Base-by-base conservation (phyloP, 2,329 filamentous ascomycete genomes). In the Calonectria crousiana region DNA sequence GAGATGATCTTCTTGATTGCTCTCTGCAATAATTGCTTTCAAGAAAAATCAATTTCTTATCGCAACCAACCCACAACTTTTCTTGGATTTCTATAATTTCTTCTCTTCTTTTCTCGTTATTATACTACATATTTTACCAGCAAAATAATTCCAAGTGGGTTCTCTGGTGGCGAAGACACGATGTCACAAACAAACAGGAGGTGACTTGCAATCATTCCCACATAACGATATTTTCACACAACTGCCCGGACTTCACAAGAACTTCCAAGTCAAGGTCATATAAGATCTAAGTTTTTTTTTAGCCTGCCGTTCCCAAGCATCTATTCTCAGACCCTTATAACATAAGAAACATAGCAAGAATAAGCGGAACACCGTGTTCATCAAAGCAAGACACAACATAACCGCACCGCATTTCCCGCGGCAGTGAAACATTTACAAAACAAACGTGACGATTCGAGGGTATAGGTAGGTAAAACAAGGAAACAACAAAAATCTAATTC, bases 401-500 rank as follows among this genome's bases (percentile, higher is more conserved):
- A 65, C 49, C 70, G 47, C 52, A 47, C 52, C 38, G 18, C 58
- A 62, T 38, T 32, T 53, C 49, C 60, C 52, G 71, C 56, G 51
- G 44, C 67, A 30, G 53, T 51, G n/a, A 69, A 41, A 52, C 67
- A 73, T 74, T 69, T 75, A 77, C 36, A 71, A 23, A 41, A 36
- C n/a, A 67, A 32, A 47, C 20, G 28, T 18, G 20, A 64, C 69
- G 74, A 49, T 56, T 75, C 28, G 65, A 53, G 67, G 66, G 69
- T 69, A 70, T 75, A 75, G 23, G 20, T 26, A n/a, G 28, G n/a
- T 13, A 30, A 36, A 69, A 69, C 38, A 51, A 36, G 18, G 20
- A 51, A 51, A 56, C 18, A 71, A 69, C 58, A 36, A 71, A 58
- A 56, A 58, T 74, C 79, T 81, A 84, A 72, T 74, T 78, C 72